Base-by-base conservation (phyloP, 1,284 basidiomycete genomes). In the Neonothopanus nambi region DNA sequence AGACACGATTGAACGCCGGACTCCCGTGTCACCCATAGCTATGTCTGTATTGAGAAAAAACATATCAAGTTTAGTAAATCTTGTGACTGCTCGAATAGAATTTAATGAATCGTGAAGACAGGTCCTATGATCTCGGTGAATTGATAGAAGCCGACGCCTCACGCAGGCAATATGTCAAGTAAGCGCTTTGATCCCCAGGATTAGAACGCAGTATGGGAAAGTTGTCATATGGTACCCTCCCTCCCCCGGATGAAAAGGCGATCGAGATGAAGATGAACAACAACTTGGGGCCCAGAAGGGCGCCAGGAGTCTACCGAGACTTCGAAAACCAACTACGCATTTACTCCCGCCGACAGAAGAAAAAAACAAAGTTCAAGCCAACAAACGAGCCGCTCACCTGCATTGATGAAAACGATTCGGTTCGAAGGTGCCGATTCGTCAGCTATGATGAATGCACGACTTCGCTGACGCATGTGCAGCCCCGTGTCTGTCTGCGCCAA, bases 1-100 rank as follows among this genome's bases (percentile, higher is more conserved):
- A 6, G 76, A 66, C 24, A 93, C 79, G 57, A 93, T 82, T 13
- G 81, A 80, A 28, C 87, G 81, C 21, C 90, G 84, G 37, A 91
- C 73, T 23, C 88, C 91, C 0, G 82, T 84, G 65, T 93, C 91
- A 17, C 91, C 91, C 85, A 90, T 88, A 35, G 80, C 84, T 44
- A 89, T 88, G 66, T 91, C 87, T 82, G 63, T 15, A 33, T 12
- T 21, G 18, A 48, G 46, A 28, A 30, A 54, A 41, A 24, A 13
- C 13, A 9, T 33, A 33, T 33, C 30, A 33, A 5, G 8, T 11
- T 33, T 33, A 33, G 30, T 15, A 24, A 13, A 33, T 33, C 3
- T 24, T 39, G 23, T 24, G 30, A 23, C 20, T 12, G 37, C 17
- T 45, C 33, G 20, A n/a, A 38, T 33, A 21, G 35, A 21, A 44